Conservation (phyloP, 345 rosid species). For the Populus euphratica region DNA sequence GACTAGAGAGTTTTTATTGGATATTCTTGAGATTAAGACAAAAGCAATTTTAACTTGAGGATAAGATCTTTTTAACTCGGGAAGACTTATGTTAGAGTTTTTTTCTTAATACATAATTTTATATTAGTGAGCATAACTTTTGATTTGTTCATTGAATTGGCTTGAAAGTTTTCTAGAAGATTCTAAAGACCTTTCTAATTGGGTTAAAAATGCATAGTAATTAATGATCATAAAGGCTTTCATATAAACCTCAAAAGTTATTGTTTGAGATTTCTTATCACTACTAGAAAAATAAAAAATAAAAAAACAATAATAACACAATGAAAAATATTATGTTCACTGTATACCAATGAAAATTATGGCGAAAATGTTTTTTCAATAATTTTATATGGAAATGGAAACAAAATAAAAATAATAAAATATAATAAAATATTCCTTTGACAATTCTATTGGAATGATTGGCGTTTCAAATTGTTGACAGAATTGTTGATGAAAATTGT, state of each 20-base stretch:
- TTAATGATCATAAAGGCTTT: background rate
- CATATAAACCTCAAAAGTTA: background rate
- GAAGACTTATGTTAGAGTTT: rapidly evolving
- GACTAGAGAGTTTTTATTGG: background rate
- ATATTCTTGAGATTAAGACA: no score
- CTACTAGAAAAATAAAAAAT: no score
- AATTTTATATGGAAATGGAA: no score
- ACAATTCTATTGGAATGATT: no score
- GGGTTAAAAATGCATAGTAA: background rate
- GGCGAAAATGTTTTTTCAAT: no score
- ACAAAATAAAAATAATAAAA: no score
- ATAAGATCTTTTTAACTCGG: background rate
- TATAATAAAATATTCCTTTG: no score
- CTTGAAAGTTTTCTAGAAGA: background rate
- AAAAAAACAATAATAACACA: no score
- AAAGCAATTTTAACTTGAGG: background rate
- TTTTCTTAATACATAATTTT: background rate
- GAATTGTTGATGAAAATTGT: no score
- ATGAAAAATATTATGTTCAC: no score
- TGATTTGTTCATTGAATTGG: background rate
- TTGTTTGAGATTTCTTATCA: background rate
- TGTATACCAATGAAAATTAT: no score
- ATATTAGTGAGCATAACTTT: background rate
- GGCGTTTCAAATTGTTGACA: no score
- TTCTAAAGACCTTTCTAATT: rapidly evolving